Conservation (phyloP, 2,329 filamentous ascomycete genomes). For the Penicillium polonicum region DNA sequence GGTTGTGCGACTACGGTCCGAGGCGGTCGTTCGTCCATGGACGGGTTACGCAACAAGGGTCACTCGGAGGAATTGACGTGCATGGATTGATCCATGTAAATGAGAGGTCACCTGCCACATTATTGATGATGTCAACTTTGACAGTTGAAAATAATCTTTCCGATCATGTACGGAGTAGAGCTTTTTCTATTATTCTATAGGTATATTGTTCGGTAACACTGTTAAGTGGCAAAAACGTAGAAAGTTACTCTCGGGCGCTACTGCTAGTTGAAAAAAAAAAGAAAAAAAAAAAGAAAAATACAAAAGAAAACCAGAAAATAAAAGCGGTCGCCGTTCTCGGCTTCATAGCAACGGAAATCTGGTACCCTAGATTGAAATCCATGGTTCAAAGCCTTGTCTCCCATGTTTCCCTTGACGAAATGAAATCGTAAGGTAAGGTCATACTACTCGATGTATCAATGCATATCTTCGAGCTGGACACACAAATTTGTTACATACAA, state of each 20-base stretch:
- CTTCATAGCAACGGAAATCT: slow-evolving; percentile 6
- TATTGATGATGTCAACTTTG: slow-evolving; percentile 10
- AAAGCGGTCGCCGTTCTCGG: slow-evolving; percentile 12
- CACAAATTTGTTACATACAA: neutral
- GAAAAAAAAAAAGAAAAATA: neutral
- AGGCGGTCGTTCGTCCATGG: slow-evolving; percentile 29
- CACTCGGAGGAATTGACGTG: slow-evolving; percentile 17
- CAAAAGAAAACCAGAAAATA: neutral
- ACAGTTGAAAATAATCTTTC: neutral
- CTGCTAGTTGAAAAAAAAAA: neutral
- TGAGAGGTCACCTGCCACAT: slow-evolving; percentile 13
- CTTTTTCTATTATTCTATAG: neutral
- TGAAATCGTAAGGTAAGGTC: slow-evolving; percentile 3
- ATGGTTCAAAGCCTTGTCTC: slow-evolving; percentile 3
- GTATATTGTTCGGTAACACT: neutral
- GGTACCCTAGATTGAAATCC: slow-evolving; percentile 10
- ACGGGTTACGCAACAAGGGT: slow-evolving; percentile 9
- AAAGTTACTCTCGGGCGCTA: slow-evolving; percentile 2
- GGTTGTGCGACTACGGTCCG: slow-evolving; percentile 36
- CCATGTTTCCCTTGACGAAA: slow-evolving; percentile 3
- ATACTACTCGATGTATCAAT: neutral
- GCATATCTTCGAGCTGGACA: neutral
- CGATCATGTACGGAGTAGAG: neutral
- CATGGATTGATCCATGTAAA: slow-evolving; percentile 12
- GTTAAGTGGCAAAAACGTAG: neutral